Base-by-base conservation (phyloP, 2,329 filamentous ascomycete genomes). In the Sarocladiaceae sp. region DNA sequence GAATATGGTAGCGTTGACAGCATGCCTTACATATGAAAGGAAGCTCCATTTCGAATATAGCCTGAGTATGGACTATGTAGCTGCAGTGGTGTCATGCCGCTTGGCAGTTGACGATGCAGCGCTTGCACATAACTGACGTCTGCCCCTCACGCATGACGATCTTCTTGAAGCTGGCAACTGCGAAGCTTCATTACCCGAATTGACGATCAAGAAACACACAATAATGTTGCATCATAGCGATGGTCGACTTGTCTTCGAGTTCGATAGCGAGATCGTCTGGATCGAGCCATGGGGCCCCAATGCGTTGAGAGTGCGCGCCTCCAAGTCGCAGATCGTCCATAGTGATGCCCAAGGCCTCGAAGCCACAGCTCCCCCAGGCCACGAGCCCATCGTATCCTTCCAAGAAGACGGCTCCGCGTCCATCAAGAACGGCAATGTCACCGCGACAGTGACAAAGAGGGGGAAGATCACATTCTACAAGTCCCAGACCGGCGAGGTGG, bases 231-330 rank as follows among this genome's bases (percentile, higher is more conserved):
- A 40, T 35, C 41, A 49, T 4, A 29, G 59, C 20, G 49, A 50
- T 6, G 51, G 53, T 26, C 51, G 50, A 3, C 55, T 65, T 1
- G 48, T 54, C 23, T 61, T 52, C 48, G 47, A 45, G 5, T 67
- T 57, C 46, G 71, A 76, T 52, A 65, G 64, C 7, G 70, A 75
- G 48, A 57, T 61, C 9, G 57, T 75, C 33, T 72, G 67, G 62
- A 60, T 75, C 34, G 68, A 75, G 45, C 57, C 71, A 33, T 75
- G 71, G 71, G 70, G 70, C 4, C 39, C 53, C 4, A 65, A 73
- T 47, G 65, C 71, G 1, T 51, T 76, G 3, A 66, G 72, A 26
- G 55, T 76, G 1, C 67, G 72, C 16, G 65, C 68, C 0, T 73
- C 69, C 3, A 70, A 68, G 47, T 27, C 23, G 19, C n/a, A 15